Percentiles rank a stretch among this genome's conserved stretches.
These are phyloP conservation scores for Cymbopogon citratus DNA, from an alignment of 176 grass and related monocot genomes.

Conservation along the genomic window DNA sequence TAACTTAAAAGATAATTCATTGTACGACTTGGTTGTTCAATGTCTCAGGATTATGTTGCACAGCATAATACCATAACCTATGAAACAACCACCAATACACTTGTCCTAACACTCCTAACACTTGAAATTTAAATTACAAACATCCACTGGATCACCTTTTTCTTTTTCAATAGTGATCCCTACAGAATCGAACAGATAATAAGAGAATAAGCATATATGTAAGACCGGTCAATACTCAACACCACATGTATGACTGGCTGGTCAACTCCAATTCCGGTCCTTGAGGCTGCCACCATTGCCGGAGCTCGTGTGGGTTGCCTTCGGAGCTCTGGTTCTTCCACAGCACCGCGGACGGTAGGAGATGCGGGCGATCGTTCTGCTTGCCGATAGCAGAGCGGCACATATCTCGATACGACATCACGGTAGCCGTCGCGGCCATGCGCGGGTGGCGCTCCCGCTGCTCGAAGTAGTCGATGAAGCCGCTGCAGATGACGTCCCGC, in stretches of 20 bases:
- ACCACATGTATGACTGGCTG: neutral
- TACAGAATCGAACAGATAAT: no score
- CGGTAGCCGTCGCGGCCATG: neutral
- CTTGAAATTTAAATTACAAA: no score
- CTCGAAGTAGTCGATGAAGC: slow-evolving; percentile 36
- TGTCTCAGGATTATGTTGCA: no score
- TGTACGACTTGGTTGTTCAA: no score
- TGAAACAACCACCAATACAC: no score
- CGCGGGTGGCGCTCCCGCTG: neutral
- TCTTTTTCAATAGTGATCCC: no score
- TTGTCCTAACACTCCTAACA: no score
- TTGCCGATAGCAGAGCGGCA: neutral
- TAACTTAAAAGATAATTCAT: no score
- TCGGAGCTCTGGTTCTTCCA: slow-evolving; percentile 5
- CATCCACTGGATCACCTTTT: no score
- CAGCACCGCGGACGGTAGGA: neutral
- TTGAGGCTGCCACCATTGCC: slow-evolving; percentile 17
- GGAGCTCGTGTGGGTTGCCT: neutral
- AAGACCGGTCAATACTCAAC: neutral
- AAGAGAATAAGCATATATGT: no score
- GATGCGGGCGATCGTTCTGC: neutral
- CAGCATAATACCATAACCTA: no score
- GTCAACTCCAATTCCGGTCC: neutral
- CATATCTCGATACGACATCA: slow-evolving; percentile 5
- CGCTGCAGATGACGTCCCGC: neutral